These are phyloP conservation scores for Camellia granthamiana DNA, from an alignment of 148 eudicot genomes.

Conservation along the genomic window DNA sequence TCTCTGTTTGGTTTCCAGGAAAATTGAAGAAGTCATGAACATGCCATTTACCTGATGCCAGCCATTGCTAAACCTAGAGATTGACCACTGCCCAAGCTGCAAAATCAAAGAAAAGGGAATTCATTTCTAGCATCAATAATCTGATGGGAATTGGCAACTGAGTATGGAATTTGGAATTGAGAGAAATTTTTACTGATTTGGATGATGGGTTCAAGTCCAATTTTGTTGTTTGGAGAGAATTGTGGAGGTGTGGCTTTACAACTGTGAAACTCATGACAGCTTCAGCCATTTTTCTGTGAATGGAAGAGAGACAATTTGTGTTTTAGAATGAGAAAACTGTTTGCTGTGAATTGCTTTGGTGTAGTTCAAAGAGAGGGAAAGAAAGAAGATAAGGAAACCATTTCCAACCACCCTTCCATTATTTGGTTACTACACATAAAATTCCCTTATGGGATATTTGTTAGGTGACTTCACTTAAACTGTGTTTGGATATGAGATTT, in stretches of 20 bases:
- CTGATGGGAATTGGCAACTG: not conserved
- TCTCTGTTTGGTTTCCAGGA: not conserved
- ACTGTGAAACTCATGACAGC: slow-evolving; percentile 45
- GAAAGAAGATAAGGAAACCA: slow-evolving; percentile 33
- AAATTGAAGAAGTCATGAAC: not conserved
- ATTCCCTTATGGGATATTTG: not conserved
- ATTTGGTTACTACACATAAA: not conserved
- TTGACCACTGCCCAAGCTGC: slow-evolving; percentile 53
- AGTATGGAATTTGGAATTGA: no score
- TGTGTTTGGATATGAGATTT: no score
- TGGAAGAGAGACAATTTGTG: not conserved
- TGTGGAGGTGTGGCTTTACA: slow-evolving; percentile 36
- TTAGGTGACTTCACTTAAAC: no score
- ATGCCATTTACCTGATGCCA: slow-evolving; percentile 36
- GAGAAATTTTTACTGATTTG: slow-evolving; percentile 23
- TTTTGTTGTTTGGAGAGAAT: slow-evolving; percentile 28
- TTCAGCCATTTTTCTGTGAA: slow-evolving; percentile 32
- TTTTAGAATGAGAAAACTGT: not conserved
- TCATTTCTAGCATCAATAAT: not conserved
- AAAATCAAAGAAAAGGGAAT: slow-evolving; percentile 13
- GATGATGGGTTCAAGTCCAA: slow-evolving; percentile 23
- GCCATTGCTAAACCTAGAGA: slow-evolving; percentile 37
- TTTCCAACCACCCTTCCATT: slow-evolving; percentile 31
- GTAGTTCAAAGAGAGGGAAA: not conserved
- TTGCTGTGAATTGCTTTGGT: not conserved